Conservation (phyloP, 768 basidiomycete species). For the Boletus huronensis region DNA sequence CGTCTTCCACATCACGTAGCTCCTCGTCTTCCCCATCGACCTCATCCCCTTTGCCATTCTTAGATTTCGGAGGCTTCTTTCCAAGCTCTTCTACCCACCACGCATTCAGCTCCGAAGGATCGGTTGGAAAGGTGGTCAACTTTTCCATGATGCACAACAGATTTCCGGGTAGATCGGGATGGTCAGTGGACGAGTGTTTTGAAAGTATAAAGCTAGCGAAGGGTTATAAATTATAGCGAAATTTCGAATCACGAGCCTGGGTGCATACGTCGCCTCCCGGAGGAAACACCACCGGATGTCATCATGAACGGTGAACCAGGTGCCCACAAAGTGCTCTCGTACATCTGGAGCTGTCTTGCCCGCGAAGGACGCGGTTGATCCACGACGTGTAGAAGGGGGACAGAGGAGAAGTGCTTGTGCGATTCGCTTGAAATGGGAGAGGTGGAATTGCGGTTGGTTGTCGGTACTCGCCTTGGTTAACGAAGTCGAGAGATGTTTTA, state of each 20-base stretch:
- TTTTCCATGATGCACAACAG: constrained; percentile 64
- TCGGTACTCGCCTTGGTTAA: constrained; percentile 43
- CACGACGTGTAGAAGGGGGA: constrained; percentile 44
- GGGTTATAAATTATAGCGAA: neutral
- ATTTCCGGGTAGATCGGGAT: constrained; percentile 44
- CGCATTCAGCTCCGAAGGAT: constrained; percentile 59
- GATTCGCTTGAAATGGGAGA: constrained; percentile 64
- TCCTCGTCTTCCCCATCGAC: constrained; percentile 34
- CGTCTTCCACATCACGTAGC: constrained; percentile 31
- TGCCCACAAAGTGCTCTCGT: constrained; percentile 57
- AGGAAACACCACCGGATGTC: constrained; percentile 91
- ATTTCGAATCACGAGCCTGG: neutral
- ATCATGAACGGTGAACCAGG: constrained; percentile 74
- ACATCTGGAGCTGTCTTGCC: constrained; percentile 55
- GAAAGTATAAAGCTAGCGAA: constrained; percentile 23
- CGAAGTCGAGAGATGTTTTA: constrained; percentile 73
- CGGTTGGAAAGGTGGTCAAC: constrained; percentile 71
- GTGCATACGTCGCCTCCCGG: constrained; percentile 63
- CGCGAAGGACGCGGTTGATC: constrained; percentile 22
- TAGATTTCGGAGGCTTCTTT: constrained; percentile 50
- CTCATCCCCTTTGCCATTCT: constrained; percentile 41
- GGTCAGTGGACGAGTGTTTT: constrained; percentile 27
- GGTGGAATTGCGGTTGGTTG: constrained; percentile 61
- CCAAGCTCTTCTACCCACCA: constrained; percentile 80
- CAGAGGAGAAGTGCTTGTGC: constrained; percentile 58